Base-by-base conservation (phyloP, 768 basidiomycete genomes). In the Paxillus ammoniavirescens region DNA sequence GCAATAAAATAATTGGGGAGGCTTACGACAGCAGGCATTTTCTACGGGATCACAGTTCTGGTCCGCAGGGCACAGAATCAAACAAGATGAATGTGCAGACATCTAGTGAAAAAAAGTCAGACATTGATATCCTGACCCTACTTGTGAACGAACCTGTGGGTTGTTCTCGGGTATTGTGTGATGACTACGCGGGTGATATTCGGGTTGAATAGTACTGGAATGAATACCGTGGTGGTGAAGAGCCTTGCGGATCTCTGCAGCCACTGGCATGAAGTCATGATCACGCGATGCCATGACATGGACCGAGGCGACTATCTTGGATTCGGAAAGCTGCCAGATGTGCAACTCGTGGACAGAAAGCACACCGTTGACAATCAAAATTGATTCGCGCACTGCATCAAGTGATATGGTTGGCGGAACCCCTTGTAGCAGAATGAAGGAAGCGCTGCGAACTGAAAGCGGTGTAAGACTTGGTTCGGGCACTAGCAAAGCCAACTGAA, bases 311-410 rank as follows among this genome's bases (percentile, higher is more conserved):
- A 99, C 89, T 50, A 94, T 84, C 68, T 97, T 98, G 52, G 82
- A 84, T 72, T 99, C 97, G 9, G 93, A 95, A 45, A 99, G 81
- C 64, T 96, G 93, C 97, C 97, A 99, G 49, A 98, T 84, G 72
- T 99, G 97, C 26, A 99, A 79, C 66, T 98, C 93, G 63, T 98
- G 97, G 28, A 98, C 75, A 13, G 84, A 84, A 52, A 82, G 70
- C 23, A 90, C 97, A 45, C 97, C 96, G 4, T 88, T 80, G 23
- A 98, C 89, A 4, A 74, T 75, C 13, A 89, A 76, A 52, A 99
- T 96, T 5, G 89, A 84, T n/a, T 76, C 72, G 43, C 88, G 84
- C 17, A 98, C 89, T 59, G 87, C 83, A n/a, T 96, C 93, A 18
- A 98, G 77, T 1, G 93, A 93, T 28, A 99, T 82, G 18, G 86